Evolutionary conservation across 164 flowering plant species (phyloP).

Genomic region (Paratinospora sagittata): DNA sequence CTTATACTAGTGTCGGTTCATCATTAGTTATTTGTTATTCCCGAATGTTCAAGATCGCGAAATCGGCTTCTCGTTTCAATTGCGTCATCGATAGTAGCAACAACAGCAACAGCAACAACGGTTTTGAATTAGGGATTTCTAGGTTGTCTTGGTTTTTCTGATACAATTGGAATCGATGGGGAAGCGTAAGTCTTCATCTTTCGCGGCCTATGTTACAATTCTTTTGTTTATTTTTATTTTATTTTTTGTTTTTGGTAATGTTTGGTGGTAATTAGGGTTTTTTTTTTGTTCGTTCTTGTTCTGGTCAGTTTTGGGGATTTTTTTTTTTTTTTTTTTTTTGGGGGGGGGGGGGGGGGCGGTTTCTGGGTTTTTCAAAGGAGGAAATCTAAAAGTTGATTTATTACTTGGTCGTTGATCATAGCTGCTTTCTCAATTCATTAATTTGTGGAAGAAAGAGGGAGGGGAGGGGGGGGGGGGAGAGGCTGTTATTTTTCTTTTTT

Average conservation of each 20-base stretch:
- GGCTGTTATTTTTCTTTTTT: too few relatives aligned
- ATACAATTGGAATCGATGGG: slow-evolving; percentile 6
- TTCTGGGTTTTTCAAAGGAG: too few relatives aligned
- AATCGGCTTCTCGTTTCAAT: neutral
- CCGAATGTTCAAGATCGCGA: neutral
- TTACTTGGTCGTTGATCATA: too few relatives aligned
- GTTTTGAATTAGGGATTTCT: slow-evolving; percentile 12
- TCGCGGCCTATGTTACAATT: too few relatives aligned
- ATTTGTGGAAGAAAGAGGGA: too few relatives aligned
- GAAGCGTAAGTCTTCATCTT: slow-evolving; percentile 6
- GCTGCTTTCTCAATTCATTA: too few relatives aligned
- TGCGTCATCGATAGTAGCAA: neutral
- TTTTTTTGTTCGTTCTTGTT: neutral
- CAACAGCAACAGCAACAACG: too few relatives aligned
- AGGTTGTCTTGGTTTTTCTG: slow-evolving; percentile 3
- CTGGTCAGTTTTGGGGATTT: neutral
- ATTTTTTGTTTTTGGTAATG: neutral
- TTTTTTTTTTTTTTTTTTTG: too few relatives aligned
- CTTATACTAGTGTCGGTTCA: neutral
- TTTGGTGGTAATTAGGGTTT: neutral
- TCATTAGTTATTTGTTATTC: neutral
- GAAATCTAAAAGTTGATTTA: too few relatives aligned
- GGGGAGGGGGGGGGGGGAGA: too few relatives aligned
- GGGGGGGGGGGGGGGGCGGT: too few relatives aligned
- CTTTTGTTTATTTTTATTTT: too few relatives aligned